Conservation (phyloP, 2,329 filamentous ascomycete genomes). For the Ceratocystis smalleyi region DNA sequence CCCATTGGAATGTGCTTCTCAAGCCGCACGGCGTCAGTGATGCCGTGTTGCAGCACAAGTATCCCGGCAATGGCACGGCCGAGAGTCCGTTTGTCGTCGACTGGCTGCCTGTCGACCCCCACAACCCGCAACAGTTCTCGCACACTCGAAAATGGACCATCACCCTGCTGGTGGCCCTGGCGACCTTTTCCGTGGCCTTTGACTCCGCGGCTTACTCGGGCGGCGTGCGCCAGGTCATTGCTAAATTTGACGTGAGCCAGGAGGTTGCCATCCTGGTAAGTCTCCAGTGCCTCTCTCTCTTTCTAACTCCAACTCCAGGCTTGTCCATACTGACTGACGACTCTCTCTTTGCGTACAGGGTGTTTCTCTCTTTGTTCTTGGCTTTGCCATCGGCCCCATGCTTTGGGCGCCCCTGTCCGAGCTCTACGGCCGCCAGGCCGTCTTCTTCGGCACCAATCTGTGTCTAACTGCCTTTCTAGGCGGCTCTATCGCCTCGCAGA, state of each 20-base stretch:
- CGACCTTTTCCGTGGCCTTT: slow-evolving; percentile 55
- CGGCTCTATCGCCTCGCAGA: slow-evolving; percentile 40
- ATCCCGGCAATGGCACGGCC: slow-evolving; percentile 45
- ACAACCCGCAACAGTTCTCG: slow-evolving; percentile 49
- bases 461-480: slow-evolving; percentile 46
- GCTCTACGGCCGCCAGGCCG: slow-evolving; percentile 43
- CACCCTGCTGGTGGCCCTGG: slow-evolving; percentile 43
- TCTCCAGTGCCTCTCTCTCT: not conserved
- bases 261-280: slow-evolving; percentile 38
- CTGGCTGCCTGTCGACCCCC: slow-evolving; percentile 50
- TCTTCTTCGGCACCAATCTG: slow-evolving; percentile 44
- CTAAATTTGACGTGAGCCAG: slow-evolving; percentile 35
- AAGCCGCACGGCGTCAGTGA: slow-evolving; percentile 43
- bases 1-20: slow-evolving; percentile 38
- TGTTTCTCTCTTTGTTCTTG: slow-evolving; percentile 48
- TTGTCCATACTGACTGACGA: not conserved
- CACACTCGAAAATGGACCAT: slow-evolving; percentile 47
- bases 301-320: not conserved
- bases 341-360: slow-evolving; percentile 24
- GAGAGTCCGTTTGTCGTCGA: slow-evolving; percentile 54
- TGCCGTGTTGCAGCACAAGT: slow-evolving; percentile 39
- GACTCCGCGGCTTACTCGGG: slow-evolving; percentile 53
- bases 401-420: slow-evolving; percentile 53
- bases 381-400: slow-evolving; percentile 45
- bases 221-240: slow-evolving; percentile 37